Percentiles rank a stretch among this genome's conserved stretches.
Evolutionary conservation across 371 early-diverging fungal species (phyloP).

Genomic region (Lichtheimia hyalospora): DNA sequence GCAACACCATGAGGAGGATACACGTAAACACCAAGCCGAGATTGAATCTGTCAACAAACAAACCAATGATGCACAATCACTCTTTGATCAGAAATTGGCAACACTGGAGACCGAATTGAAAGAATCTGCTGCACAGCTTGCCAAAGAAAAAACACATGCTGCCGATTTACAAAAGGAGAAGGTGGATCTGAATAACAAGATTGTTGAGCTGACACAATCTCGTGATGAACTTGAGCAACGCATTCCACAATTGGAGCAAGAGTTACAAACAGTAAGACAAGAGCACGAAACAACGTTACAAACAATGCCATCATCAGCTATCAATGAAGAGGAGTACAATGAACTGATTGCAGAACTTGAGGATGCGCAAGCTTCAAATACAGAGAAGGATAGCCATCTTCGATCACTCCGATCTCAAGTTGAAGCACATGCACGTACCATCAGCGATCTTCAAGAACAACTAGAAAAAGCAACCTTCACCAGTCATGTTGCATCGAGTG

Average conservation of each 20-base stretch:
- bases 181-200: background rate
- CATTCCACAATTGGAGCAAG: slow-evolving; percentile 2
- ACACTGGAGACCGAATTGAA: no score
- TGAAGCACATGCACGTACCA: slow-evolving; percentile 17
- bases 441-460: slow-evolving; percentile 15
- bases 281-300: background rate
- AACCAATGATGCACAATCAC: no score
- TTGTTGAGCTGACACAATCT: no score
- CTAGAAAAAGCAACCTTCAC: slow-evolving; percentile 11
- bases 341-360: slow-evolving; percentile 2
- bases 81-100: no score
- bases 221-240: background rate
- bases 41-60: no score
- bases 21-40: no score
- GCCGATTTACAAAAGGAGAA: background rate
- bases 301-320: background rate
- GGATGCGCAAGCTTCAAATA: slow-evolving; percentile 1
- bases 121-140: no score
- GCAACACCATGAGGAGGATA: no score
- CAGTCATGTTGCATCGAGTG: background rate
- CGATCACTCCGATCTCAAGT: slow-evolving; percentile 17
- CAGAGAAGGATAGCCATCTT: slow-evolving; percentile 17
- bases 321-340: background rate
- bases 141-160: no score
- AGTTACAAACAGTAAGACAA: background rate